phyloP scores from a whole-genome alignment of 352 stramenopile species.

The Globisporangium ultimum region DNA sequence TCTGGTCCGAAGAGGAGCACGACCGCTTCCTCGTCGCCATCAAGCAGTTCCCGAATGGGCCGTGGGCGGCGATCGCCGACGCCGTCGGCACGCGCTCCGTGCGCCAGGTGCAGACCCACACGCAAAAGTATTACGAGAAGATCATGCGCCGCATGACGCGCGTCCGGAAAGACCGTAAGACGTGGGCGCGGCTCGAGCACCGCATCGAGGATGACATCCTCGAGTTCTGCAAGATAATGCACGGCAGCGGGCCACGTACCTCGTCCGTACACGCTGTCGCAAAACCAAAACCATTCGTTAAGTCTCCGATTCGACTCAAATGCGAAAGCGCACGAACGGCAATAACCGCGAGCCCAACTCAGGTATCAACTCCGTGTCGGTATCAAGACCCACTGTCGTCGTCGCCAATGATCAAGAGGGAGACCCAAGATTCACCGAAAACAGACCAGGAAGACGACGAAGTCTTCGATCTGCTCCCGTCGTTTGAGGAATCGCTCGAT shows the following conservation, averaged over 20 bases:
- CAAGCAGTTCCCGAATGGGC: slow-evolving; percentile 37
- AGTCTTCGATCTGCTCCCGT: slow-evolving; percentile 5
- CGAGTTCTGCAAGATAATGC: slow-evolving; percentile 10
- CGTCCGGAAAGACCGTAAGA: slow-evolving; percentile 51
- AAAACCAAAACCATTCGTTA: no score
- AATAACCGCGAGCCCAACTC: no score
- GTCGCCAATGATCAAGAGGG: background rate
- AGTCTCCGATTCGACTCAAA: no score
- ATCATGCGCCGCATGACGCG: slow-evolving; percentile 55
- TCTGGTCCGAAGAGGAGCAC: slow-evolving; percentile 58
- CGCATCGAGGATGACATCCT: slow-evolving; percentile 46
- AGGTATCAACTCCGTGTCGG: no score
- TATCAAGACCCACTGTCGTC: no score
- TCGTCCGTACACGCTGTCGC: no score
- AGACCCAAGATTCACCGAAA: background rate
- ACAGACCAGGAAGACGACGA: slow-evolving; percentile 10
- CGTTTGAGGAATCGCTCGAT: slow-evolving; percentile 30
- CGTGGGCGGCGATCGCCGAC: slow-evolving; percentile 40
- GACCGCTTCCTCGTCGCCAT: slow-evolving; percentile 52
- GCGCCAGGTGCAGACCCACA: slow-evolving; percentile 64
- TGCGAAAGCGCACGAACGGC: no score
- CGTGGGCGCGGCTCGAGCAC: slow-evolving; percentile 42
- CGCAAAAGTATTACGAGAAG: slow-evolving; percentile 67
- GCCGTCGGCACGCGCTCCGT: slow-evolving; percentile 43
- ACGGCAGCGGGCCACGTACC: background rate